phyloP scores from a whole-genome alignment of 169 alveolate species.

The Eimeria falciformis region DNA sequence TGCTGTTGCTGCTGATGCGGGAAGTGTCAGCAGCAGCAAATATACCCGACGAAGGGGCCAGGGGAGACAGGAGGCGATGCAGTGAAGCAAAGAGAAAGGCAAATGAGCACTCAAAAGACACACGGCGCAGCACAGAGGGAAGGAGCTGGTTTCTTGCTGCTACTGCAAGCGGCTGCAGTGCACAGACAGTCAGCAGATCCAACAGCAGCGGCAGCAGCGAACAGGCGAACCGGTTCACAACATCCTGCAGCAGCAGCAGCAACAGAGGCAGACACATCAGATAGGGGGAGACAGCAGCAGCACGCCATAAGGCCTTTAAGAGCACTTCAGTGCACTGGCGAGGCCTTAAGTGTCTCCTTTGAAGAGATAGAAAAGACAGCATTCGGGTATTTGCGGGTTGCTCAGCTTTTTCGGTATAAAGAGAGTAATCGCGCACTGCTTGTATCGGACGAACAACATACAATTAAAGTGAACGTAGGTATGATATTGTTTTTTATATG shows the following conservation, averaged over 20 bases:
- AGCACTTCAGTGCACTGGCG: too few relatives aligned
- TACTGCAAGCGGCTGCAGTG: conserved; percentile 16
- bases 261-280: too few relatives aligned
- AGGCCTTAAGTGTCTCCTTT: too few relatives aligned
- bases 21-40: background rate
- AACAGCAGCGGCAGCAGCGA: background rate
- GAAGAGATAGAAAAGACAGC: too few relatives aligned
- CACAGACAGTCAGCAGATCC: background rate
- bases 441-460: too few relatives aligned
- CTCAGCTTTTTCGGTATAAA: too few relatives aligned
- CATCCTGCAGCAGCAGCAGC: background rate
- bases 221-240: background rate
- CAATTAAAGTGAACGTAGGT: too few relatives aligned
- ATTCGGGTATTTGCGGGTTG: too few relatives aligned
- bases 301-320: too few relatives aligned
- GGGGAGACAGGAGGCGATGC: background rate
- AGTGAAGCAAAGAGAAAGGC: conserved; percentile 16
- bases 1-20: background rate
- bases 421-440: too few relatives aligned
- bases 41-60: background rate
- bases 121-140: background rate
- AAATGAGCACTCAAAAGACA: background rate
- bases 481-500: too few relatives aligned
- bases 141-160: background rate
- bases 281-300: too few relatives aligned